Evolutionary conservation across 768 basidiomycete species (phyloP).

Genomic region (Rhizopogon sp.): DNA sequence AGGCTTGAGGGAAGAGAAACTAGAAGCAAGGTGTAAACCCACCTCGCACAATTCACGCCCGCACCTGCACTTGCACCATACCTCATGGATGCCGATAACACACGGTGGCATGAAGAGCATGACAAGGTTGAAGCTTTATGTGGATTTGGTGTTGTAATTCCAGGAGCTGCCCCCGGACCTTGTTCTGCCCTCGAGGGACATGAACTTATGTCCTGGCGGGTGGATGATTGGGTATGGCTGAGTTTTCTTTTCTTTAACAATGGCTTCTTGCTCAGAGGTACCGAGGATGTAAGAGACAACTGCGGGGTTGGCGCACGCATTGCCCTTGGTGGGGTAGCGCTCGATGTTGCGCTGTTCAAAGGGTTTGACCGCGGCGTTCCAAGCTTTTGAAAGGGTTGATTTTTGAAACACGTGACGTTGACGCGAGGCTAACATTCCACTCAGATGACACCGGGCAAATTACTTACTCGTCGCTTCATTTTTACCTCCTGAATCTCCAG

Average conservation of each 20-base stretch:
- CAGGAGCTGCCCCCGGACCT: slow-evolving; percentile 3
- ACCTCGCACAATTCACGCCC: slow-evolving; percentile 17
- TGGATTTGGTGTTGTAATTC: slow-evolving; percentile 13
- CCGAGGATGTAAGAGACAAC: slow-evolving; percentile 4
- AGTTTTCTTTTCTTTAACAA: slow-evolving; percentile 22
- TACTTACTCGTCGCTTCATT: too few relatives aligned
- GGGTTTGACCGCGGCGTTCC: not conserved
- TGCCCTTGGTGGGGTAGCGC: not conserved
- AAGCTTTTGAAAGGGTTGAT: slow-evolving; percentile 12
- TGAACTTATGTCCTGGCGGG: slow-evolving; percentile 2
- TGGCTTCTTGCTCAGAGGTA: slow-evolving; percentile 12
- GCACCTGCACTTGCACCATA: slow-evolving; percentile 8
- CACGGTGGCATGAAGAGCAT: slow-evolving; percentile 27
- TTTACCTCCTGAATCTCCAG: too few relatives aligned
- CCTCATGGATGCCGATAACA: slow-evolving; percentile 15
- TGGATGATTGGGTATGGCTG: not conserved
- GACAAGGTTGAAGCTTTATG: slow-evolving; percentile 11
- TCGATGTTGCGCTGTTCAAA: not conserved
- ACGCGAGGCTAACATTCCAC: slow-evolving; percentile 10
- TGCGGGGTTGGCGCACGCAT: slow-evolving; percentile 17
- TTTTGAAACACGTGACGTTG: slow-evolving; percentile 22
- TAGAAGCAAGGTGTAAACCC: not conserved
- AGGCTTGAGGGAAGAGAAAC: not conserved
- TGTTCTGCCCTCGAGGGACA: slow-evolving; percentile 6
- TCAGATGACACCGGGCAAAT: too few relatives aligned